Evolutionary conservation across 1,139 yeast species (phyloP).

Genomic region (Yamadazyma oceani): DNA sequence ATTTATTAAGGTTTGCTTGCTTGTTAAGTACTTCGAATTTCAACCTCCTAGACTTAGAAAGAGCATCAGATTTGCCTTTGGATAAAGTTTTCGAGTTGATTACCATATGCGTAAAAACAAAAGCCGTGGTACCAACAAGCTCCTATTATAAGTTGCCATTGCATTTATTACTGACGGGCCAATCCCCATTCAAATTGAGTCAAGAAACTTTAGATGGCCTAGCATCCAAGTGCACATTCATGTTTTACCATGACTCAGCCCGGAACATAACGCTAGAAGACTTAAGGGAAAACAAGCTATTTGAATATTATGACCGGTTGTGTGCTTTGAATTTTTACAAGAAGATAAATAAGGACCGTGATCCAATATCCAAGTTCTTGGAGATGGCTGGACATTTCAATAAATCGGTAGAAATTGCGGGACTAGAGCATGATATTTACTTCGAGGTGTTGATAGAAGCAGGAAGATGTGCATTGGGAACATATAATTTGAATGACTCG

Average conservation of each 20-base stretch:
- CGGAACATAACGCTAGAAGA: conserved; percentile 27
- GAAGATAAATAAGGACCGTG: conserved; percentile 19
- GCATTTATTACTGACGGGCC: conserved; percentile 30
- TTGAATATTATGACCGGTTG: conserved; percentile 33
- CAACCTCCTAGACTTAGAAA: conserved; percentile 42
- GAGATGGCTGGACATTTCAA: conserved; percentile 37
- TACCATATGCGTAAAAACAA: conserved; percentile 33
- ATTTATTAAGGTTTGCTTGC: conserved; percentile 43
- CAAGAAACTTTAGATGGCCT: conserved; percentile 37
- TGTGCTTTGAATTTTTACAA: conserved; percentile 46
- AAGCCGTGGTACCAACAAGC: conserved; percentile 40
- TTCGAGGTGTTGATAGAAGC: conserved; percentile 35
- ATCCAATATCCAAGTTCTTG: conserved; percentile 25
- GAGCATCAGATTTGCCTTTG: conserved; percentile 36
- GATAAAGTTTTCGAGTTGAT: conserved; percentile 27
- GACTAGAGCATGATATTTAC: conserved; percentile 28
- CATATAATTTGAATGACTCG: conserved; percentile 33
- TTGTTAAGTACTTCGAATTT: conserved; percentile 44
- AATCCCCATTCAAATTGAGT: conserved; percentile 38
- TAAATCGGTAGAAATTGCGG: conserved; percentile 27
- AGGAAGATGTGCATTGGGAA: conserved; percentile 37
- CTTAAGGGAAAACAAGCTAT: conserved; percentile 25
- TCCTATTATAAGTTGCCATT: conserved; percentile 52
- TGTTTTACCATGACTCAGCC: conserved; percentile 39
- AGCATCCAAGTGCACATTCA: conserved; percentile 33